Conservation (phyloP, 2,329 filamentous ascomycete species). For the Alternaria atra region DNA sequence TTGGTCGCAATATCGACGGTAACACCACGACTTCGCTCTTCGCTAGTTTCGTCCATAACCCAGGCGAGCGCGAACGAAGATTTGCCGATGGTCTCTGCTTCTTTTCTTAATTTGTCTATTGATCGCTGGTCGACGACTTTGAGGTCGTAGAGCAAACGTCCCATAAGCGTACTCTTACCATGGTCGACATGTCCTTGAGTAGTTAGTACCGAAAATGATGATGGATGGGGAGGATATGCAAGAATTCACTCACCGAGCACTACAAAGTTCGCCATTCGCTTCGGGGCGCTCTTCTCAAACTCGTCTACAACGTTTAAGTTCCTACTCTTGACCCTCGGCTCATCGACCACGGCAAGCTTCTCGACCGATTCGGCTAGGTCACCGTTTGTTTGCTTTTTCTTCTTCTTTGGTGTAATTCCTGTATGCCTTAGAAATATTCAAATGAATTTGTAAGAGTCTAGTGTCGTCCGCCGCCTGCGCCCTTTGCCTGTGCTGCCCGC, state of each 20-base stretch:
- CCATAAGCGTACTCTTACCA: conserved; percentile 98
- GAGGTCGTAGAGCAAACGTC: conserved; percentile 86
- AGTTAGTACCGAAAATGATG: not conserved
- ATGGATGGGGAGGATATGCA: not conserved
- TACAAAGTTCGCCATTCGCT: conserved; percentile 87
- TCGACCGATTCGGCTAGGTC: conserved; percentile 59
- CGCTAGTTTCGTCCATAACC: conserved; percentile 91
- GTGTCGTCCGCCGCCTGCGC: conserved; percentile 51
- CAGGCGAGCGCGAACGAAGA: conserved; percentile 95
- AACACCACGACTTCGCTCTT: conserved; percentile 88
- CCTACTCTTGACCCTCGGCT: conserved; percentile 70
- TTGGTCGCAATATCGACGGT: conserved; percentile 98
- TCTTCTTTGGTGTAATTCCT: conserved; percentile 42
- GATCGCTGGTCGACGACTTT: conserved; percentile 88
- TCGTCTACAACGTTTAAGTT: conserved; percentile 86
- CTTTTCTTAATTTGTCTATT: conserved; percentile 85
- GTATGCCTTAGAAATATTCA: conserved; percentile 33
- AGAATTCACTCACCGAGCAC: conserved; percentile 74
- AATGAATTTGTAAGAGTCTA: conserved; percentile 28
- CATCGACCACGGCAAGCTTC: conserved; percentile 57
- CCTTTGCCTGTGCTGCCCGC: conserved; percentile 74
- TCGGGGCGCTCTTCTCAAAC: conserved; percentile 76
- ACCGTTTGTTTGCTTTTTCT: conserved; percentile 27
- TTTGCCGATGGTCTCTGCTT: conserved; percentile 92
- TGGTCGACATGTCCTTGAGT: conserved; percentile 88